These are phyloP conservation scores for Chlorella sp. DNA, from an alignment of 139 green algal species.

Conservation along the genomic window DNA sequence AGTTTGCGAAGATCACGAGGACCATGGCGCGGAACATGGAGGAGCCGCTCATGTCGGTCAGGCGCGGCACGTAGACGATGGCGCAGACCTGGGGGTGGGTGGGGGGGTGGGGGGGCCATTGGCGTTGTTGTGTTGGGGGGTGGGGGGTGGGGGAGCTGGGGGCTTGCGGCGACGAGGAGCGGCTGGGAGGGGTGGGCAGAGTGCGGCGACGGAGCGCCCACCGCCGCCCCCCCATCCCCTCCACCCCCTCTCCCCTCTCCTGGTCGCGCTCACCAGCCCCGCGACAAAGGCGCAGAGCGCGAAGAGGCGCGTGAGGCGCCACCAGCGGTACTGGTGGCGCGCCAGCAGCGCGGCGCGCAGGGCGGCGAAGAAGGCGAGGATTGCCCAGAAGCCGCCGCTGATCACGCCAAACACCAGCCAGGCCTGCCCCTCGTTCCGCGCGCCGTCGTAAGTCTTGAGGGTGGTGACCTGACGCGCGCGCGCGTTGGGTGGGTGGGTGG, in stretches of 20 bases:
- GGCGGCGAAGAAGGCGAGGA: conserved; percentile 20
- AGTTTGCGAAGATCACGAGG: conserved; percentile 52
- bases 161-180: not conserved
- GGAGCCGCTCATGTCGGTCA: no score
- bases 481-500: no score
- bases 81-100: conserved; percentile 15
- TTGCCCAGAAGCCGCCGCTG: conserved; percentile 37
- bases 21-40: no score
- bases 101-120: not conserved
- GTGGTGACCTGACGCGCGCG: no score
- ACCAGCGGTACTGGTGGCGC: conserved; percentile 37
- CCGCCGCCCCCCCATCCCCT: not conserved
- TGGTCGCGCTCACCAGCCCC: conserved; percentile 20
- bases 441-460: no score
- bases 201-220: not conserved
- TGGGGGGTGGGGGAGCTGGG: not conserved
- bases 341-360: conserved; percentile 26
- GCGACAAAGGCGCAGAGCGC: conserved; percentile 13
- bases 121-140: no score
- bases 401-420: conserved; percentile 45
- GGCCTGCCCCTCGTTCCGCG: no score
- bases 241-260: not conserved
- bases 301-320: conserved; percentile 38
- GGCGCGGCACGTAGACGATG: conserved; percentile 43
- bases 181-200: not conserved